Evolutionary conservation across 2,329 filamentous ascomycete genomes (phyloP), one percentile per base, ranked within the genome.

Genomic region (Raffaelea ambrosiae): DNA sequence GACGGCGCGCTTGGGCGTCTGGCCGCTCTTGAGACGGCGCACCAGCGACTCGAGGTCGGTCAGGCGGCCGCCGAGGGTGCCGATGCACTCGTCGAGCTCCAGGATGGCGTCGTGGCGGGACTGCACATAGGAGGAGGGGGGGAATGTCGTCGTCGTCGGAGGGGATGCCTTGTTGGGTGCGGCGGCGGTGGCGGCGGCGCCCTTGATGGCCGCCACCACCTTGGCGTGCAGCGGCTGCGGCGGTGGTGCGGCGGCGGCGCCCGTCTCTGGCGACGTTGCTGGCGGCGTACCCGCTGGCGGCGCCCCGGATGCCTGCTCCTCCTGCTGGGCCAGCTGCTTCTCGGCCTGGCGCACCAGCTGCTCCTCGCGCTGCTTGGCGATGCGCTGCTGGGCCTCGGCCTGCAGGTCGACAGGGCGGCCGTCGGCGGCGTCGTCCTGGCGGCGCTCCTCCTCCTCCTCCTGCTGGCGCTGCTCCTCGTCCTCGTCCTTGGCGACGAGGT

Each of bases 11-110:
- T 75, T 77, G 1, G 93, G 93, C 2, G 77, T 84, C 63, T 96
- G 89, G 16, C 93, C 91, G 1, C 85, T 81, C 66, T 88, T 88
- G 57, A 98, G 85, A 18, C 93, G 79, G 33, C 91, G 81, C n/a
- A 90, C 86, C 40, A 98, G 79, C 60, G 93, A 94, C 61, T 97
- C 91, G 19, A 98, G 81, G 60, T 98, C 93, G 0, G 89, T 95
- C n/a, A 98, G 75, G 3, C 93, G 86, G 2, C 93, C 93, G 20
- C 93, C 93, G 2, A 98, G 76, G 0, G 83, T 77, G 23, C 82
- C 77, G 54, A 97, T 94, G 56, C 86, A 90, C 23, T 75, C 75
- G 58, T 96, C 89, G 2, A 98, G 75, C 53, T 90, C 86, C 1
- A 66, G 63, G 7, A 93, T 70, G 53, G 89, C 63, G 3, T 63